Evolutionary conservation across 2,329 filamentous ascomycete genomes (phyloP).

Genomic region (Orbilia quercus): DNA sequence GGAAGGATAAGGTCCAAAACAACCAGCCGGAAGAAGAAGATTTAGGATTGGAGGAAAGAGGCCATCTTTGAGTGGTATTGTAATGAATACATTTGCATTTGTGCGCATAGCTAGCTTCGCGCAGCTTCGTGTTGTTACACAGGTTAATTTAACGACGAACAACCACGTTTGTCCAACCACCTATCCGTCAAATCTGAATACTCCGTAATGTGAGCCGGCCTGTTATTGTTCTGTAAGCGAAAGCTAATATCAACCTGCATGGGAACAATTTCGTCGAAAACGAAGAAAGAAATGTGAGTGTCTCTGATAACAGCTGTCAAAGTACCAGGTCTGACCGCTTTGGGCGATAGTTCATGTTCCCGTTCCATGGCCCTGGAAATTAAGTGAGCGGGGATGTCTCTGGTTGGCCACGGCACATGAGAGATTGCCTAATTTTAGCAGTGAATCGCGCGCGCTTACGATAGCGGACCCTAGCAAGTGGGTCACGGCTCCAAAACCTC

Average conservation of each 20-base stretch:
- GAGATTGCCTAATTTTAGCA: slow-evolving; percentile 56
- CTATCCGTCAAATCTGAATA: neutral
- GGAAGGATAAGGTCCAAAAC: neutral
- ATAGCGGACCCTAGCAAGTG: slow-evolving; percentile 30
- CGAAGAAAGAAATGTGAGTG: slow-evolving; percentile 3
- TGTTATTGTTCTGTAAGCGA: neutral
- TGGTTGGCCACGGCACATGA: slow-evolving; percentile 38
- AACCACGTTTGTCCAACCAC: too few species aligned
- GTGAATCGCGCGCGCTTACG: slow-evolving; percentile 55
- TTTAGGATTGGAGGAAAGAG: too few species aligned
- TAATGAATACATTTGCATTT: too few species aligned
- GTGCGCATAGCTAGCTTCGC: too few species aligned
- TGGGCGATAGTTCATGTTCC: slow-evolving; percentile 25
- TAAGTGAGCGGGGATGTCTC: slow-evolving; percentile 19
- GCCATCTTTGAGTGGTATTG: too few species aligned
- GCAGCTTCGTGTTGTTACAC: too few species aligned
- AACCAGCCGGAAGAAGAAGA: too few species aligned
- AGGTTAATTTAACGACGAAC: neutral
- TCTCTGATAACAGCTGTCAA: slow-evolving; percentile 33
- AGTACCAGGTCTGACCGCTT: slow-evolving; percentile 33
- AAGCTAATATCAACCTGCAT: slow-evolving; percentile 4
- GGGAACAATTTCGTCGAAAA: neutral
- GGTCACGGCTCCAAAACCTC: slow-evolving; percentile 41
- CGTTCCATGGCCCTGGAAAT: slow-evolving; percentile 51
- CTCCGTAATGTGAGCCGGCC: too few species aligned